phyloP scores from a whole-genome alignment of 345 rosid species.

The Adansonia digitata region DNA sequence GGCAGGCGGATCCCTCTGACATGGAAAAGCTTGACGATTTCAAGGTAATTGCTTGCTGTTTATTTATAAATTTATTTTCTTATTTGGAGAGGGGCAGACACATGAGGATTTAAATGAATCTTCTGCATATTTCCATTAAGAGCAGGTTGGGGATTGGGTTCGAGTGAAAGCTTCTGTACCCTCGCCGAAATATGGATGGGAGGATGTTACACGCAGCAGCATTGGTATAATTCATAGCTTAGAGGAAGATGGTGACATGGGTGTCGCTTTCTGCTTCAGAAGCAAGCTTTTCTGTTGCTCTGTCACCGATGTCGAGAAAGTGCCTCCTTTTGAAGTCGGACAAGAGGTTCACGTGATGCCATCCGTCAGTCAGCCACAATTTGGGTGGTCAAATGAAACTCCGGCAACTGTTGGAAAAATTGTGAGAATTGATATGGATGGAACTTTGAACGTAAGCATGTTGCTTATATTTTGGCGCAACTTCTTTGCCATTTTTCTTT shows the following conservation, averaged over 20 bases:
- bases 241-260: slow-evolving; percentile 92
- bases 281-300: slow-evolving; percentile 87
- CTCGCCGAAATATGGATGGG: slow-evolving; percentile 97
- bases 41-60: slow-evolving; percentile 46
- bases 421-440: slow-evolving; percentile 87
- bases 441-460: slow-evolving; percentile 79
- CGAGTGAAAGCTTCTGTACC: slow-evolving; percentile 89
- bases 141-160: slow-evolving; percentile 97
- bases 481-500: background rate
- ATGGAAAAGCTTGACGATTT: slow-evolving; percentile 96
- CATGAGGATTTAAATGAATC: background rate
- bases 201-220: slow-evolving; percentile 72
- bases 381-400: slow-evolving; percentile 96
- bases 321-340: slow-evolving; percentile 78
- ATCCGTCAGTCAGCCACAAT: slow-evolving; percentile 76
- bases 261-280: slow-evolving; percentile 88
- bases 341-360: slow-evolving; percentile 78
- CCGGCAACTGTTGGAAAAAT: slow-evolving; percentile 88
- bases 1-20: slow-evolving; percentile 99
- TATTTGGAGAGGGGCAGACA: background rate
- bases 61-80: background rate
- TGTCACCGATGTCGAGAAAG: slow-evolving; percentile 87
- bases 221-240: slow-evolving; percentile 85
- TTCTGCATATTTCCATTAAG: slow-evolving; percentile 6
- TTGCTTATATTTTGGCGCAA: background rate